Conservation (phyloP, 2,329 filamentous ascomycete genomes). For the Massarina eburnea region DNA sequence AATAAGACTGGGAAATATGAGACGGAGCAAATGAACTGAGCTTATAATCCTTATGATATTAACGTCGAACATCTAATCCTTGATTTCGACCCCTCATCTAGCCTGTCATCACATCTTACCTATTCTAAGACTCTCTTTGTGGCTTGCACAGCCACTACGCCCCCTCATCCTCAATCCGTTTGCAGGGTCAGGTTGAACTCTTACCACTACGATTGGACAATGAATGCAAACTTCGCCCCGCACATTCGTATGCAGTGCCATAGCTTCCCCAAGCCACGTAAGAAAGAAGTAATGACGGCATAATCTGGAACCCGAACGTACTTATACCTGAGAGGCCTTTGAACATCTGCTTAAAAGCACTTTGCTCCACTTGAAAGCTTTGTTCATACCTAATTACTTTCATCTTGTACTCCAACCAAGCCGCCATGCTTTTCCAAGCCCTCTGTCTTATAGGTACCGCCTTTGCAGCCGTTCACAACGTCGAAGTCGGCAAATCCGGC, state of each 20-base stretch:
- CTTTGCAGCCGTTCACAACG: constrained; percentile 1
- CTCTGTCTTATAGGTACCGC: not conserved
- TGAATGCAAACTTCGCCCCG: not conserved
- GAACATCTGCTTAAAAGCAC: not conserved
- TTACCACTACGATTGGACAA: not conserved
- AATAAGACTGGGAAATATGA: too few relatives aligned
- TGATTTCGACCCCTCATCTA: not conserved
- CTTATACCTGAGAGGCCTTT: not conserved
- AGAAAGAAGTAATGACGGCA: not conserved
- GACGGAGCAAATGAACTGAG: too few relatives aligned
- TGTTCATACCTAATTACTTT: not conserved
- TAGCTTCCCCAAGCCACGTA: not conserved
- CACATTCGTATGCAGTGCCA: not conserved
- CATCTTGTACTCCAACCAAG: not conserved
- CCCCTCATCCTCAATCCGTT: not conserved
- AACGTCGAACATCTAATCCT: too few relatives aligned
- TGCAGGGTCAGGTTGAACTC: not conserved
- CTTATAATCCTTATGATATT: too few relatives aligned
- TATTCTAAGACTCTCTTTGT: not conserved
- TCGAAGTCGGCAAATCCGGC: constrained; percentile 8
- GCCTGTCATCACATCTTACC: not conserved
- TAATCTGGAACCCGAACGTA: not conserved
- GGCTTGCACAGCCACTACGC: not conserved
- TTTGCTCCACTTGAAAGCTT: not conserved
- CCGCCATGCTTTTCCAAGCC: not conserved